phyloP scores from a whole-genome alignment of 305 asterid genomes.

The Fraxinus ornus region DNA sequence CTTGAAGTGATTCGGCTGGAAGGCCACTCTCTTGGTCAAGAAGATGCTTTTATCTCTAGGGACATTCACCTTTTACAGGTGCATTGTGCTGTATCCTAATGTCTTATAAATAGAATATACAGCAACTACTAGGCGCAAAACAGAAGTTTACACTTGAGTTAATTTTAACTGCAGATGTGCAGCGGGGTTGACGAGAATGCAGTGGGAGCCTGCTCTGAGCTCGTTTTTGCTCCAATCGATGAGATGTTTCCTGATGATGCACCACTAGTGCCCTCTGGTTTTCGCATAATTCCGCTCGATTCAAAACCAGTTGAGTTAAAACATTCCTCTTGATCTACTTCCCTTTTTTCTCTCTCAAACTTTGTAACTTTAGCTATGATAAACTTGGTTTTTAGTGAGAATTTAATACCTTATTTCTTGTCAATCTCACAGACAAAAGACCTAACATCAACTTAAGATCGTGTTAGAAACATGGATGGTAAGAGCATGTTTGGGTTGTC shows the following conservation, averaged over 20 bases:
- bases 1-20: conserved; percentile 90
- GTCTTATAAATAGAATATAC: not conserved
- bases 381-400: not conserved
- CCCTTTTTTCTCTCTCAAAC: not conserved
- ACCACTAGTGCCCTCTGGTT: conserved; percentile 82
- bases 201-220: conserved; percentile 82
- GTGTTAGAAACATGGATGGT: not conserved
- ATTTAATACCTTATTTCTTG: not conserved
- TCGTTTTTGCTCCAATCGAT: conserved; percentile 85
- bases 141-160: not conserved
- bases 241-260: conserved; percentile 94
- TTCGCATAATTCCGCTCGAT: conserved; percentile 79
- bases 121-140: not conserved
- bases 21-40: conserved; percentile 72
- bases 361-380: not conserved
- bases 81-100: conserved; percentile 4
- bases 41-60: conserved; percentile 76
- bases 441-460: not conserved
- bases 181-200: conserved; percentile 88
- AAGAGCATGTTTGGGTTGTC: not conserved
- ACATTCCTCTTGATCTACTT: not conserved
- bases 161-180: conserved; percentile 57
- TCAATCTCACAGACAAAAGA: not conserved
- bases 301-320: conserved; percentile 71
- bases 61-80: conserved; percentile 92